Base-by-base conservation (phyloP, 805 yeast species). In the Candida dajiaensis region DNA sequence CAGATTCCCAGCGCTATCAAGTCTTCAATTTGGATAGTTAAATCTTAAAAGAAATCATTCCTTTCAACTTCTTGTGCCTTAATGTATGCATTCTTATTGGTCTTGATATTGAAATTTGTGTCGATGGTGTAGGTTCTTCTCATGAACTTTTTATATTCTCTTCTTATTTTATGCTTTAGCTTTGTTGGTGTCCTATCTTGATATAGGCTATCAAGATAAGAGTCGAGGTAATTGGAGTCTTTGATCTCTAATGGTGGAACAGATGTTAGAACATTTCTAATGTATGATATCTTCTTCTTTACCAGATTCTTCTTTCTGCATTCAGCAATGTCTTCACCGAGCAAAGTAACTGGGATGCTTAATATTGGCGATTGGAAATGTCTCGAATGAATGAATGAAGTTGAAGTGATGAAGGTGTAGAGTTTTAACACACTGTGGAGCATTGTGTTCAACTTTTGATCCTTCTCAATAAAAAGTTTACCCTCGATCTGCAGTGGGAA, bases 101-200 rank as follows among this genome's bases (percentile, higher is more conserved):
- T 21, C 9, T 6, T 11, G 25, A 51, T 44, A 19, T 44, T 38
- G 25, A 52, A 51, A 1, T 51, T 49, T 29, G 46, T 38, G 26
- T 55, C 57, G 23, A 56, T 49, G 8, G 51, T 49, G 29, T 50
- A 58, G 0, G 56, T 51, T 18, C 43, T 49, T 35, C 55, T 52
- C 41, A 60, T 21, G 41, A 59, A 56, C 31, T 56, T 54, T 41
- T 55, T 56, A 20, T 56, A 56, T 42, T 55, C 58, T 41, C 59
- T 48, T 21, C 53, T 45, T 5, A 56, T 41, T 33, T 38, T 37
- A 2, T 19, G 22, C 6, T 38, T 38, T 11, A 29, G 11, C 20
- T n/a, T 20, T 3, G 39, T 22, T 3, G 35, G 22, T 1, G 31
- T 16, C 2, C 29, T 36, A 5, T 16, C 20, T 19, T 19, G 37